Base-by-base conservation (phyloP, 768 basidiomycete species). In the Termitomyces eurrhizus region DNA sequence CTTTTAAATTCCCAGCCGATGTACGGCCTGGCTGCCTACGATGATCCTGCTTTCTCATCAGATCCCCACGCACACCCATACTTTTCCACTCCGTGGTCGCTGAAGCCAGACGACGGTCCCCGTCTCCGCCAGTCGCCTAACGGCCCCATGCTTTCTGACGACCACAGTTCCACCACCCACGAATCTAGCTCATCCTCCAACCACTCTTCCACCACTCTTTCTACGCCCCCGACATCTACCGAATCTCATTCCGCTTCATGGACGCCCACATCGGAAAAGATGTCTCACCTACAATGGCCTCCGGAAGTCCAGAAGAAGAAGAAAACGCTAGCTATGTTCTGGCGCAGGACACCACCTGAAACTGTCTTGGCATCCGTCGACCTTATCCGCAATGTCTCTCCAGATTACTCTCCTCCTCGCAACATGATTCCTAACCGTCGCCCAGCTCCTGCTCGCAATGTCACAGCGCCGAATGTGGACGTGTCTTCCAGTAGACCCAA, bases 21-120 rank as follows among this genome's bases (percentile, higher is more conserved):
- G 48, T 48, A 52, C 46, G 56, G 42, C 8, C 46, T 49, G 36
- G 42, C 29, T 29, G 3, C 41, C 55, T 45, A 77, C 56, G 75
- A 81, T 66, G 82, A 83, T 65, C 85, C 83, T 53, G 85, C 85
- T 0, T 86, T 86, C 74, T 85, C 84, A 63, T 64, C 78, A 56
- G 80, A 85, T 72, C 85, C 84, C 18, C 74, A 73, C 56, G 66
- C 75, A 4, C 74, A 87, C 70, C 85, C 83, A 1, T 77, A 73
- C 63, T 69, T 74, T 66, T 62, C 60, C 68, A 69, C 73, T 60
- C 66, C 65, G 66, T 68, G 71, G 60, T 62, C 71, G 51, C 37
- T 54, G 12, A 61, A 60, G 21, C 60, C 52, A 33, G 46, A 58
- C 52, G 70, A 70, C 37, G 54, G 65, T 45, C 66, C 71, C 24